A percentile compares a stretch with the other conserved stretches of the same genome.
Evolutionary conservation across 768 basidiomycete genomes (phyloP).

Genomic region (Lanmaoa rubissima): DNA sequence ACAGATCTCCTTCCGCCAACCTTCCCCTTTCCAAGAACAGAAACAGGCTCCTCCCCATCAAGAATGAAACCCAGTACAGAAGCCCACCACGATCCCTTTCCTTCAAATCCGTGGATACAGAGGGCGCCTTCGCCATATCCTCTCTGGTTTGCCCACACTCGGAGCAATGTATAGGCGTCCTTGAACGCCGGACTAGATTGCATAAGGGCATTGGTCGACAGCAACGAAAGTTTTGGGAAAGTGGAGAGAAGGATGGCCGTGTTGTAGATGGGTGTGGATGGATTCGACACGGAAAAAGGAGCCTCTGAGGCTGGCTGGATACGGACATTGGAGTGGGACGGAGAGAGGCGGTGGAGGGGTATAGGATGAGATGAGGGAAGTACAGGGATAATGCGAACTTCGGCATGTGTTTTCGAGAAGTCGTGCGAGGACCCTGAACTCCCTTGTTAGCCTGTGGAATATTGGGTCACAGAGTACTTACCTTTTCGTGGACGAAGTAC

Average conservation of each 20-base stretch:
- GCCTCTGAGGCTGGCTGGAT: constrained; percentile 26
- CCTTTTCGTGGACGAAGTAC: constrained; percentile 58
- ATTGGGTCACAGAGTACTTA: constrained; percentile 32
- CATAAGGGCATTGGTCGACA: constrained; percentile 48
- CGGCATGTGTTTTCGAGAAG: constrained; percentile 65
- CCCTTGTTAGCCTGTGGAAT: constrained; percentile 3
- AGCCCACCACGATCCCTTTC: constrained; percentile 66
- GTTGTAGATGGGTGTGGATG: constrained; percentile 80
- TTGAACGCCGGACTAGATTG: constrained; percentile 55
- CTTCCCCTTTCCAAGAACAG: constrained; percentile 25
- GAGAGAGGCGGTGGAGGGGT: constrained; percentile 65
- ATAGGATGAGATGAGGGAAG: constrained; percentile 62
- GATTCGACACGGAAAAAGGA: constrained; percentile 20
- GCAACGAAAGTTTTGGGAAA: constrained; percentile 38
- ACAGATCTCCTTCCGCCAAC: constrained; percentile 50
- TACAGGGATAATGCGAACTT: constrained; percentile 73
- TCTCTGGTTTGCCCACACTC: constrained; percentile 88
- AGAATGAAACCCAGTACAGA: constrained; percentile 59
- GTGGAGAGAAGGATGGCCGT: constrained; percentile 56
- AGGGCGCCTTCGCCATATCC: constrained; percentile 65
- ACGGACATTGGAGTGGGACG: constrained; percentile 68
- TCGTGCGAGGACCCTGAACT: constrained; percentile 51
- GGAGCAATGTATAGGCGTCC: constrained; percentile 75
- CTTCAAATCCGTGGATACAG: constrained; percentile 70
- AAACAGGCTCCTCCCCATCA: constrained; percentile 58